Base-by-base conservation (phyloP, 225 moss, liverwort and hornwort species). In the Physcomitrellopsis africana region DNA sequence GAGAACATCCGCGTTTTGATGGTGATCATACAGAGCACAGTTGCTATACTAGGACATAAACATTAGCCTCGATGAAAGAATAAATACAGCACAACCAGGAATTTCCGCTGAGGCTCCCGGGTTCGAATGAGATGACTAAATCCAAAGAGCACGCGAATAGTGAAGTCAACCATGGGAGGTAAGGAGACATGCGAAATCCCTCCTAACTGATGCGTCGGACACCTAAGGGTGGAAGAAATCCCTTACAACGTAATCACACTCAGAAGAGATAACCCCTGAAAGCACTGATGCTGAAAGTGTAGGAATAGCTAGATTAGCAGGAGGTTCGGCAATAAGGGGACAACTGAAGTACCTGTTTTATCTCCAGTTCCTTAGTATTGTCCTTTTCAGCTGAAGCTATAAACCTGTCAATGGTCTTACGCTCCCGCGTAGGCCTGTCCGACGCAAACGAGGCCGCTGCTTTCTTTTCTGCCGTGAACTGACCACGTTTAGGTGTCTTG, bases 381-480 rank as follows among this genome's bases (percentile, higher is more conserved):
- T 78, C 91, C 61, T 88, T 95, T 62, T 95, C 91, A 46, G 81
- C 42, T 60, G 92, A 82, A 9, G 92, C 92, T 54, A 92, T 86
- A 74, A 95, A 95, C 76, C 95, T 89, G 42, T 92, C 92, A 72
- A 95, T 95, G 43, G 85, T 89, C 82, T 95, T 95, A 54, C 95
- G 84, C 78, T 92, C 91, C 13, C 92, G 89, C 17, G 91, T 72
- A 59, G 95, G 95, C 70, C 92, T 86, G 10, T 91, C 90, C 55
- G 86, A 80, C 46, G 86, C 88, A 69, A 83, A 92, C 11, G 77
- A 77, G 73, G 79, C 68, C 12, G 62, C 51, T 76, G 83, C 87
- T 66, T 89, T 89, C 58, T 79, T 83, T 37, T 79, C 91, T 11
- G 56, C 51, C 10, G 63, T 80, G 1, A 81, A 74, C 3, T 61